These are phyloP conservation scores for Ilex asprella DNA, from an alignment of 257 asterid species.

Conservation along the genomic window DNA sequence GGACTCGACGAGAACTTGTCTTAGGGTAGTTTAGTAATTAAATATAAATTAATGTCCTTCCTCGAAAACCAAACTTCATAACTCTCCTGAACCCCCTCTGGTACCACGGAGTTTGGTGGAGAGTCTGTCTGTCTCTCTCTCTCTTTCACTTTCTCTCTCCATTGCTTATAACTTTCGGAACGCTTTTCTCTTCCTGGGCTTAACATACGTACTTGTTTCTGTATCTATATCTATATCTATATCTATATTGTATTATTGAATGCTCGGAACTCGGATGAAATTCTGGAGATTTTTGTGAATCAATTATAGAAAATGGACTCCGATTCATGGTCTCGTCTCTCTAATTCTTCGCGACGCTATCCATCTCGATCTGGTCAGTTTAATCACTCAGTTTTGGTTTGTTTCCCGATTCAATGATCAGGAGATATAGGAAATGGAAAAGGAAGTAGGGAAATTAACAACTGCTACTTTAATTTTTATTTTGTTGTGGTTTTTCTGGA, in stretches of 20 bases:
- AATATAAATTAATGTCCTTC: no score
- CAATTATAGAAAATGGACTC: slow-evolving; percentile 46
- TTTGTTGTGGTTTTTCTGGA: background rate
- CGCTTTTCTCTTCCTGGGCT: background rate
- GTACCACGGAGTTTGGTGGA: slow-evolving; percentile 29
- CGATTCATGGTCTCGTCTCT: slow-evolving; percentile 61
- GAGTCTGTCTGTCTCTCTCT: slow-evolving; percentile 32
- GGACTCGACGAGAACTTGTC: no score
- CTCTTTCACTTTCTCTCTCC: slow-evolving; percentile 22
- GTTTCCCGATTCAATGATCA: background rate
- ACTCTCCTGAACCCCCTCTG: background rate
- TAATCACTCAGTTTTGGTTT: background rate
- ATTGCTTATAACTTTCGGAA: slow-evolving; percentile 37
- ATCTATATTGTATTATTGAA: background rate
- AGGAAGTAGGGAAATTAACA: no score
- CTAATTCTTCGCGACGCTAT: slow-evolving; percentile 47
- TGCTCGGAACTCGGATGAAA: background rate
- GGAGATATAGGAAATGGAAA: no score
- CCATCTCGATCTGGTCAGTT: slow-evolving; percentile 69
- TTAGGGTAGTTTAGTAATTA: no score
- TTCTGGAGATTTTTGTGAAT: slow-evolving; percentile 8
- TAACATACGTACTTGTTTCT: background rate
- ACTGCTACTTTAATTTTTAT: background rate
- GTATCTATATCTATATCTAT: background rate
- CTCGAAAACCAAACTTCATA: no score